Evolutionary conservation across 257 asterid species (phyloP).

Genomic region (Prunella vulgaris): DNA sequence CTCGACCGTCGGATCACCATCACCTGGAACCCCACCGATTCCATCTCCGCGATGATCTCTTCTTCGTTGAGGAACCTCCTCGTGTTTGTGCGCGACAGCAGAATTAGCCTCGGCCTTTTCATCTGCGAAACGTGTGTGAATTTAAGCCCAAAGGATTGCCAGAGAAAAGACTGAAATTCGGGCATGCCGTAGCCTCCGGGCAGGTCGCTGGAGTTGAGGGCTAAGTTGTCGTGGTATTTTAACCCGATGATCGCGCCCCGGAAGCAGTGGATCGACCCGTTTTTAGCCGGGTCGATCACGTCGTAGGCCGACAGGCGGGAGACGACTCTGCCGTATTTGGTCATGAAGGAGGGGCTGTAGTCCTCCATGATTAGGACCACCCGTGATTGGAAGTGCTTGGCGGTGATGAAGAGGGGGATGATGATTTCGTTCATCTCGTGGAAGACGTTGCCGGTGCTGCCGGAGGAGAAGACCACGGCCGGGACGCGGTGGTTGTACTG

Average conservation of each 20-base stretch:
- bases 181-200: constrained; percentile 46
- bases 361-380: constrained; percentile 58
- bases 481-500: constrained; percentile 43
- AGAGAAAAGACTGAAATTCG: constrained; percentile 28
- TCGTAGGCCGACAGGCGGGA: constrained; percentile 42
- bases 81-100: constrained; percentile 60
- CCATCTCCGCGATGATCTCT: constrained; percentile 36
- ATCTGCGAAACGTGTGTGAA: constrained; percentile 31
- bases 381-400: constrained; percentile 56
- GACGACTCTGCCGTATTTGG: constrained; percentile 51
- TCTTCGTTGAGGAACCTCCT: constrained; percentile 60
- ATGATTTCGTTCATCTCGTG: constrained; percentile 88
- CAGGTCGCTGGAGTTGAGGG: constrained; percentile 31
- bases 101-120: constrained; percentile 46
- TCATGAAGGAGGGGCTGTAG: constrained; percentile 57
- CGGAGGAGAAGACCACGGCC: constrained; percentile 80
- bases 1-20: constrained; percentile 46
- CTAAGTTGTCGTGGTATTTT: constrained; percentile 67
- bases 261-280: constrained; percentile 67
- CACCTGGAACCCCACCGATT: constrained; percentile 54
- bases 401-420: constrained; percentile 65
- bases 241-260: constrained; percentile 71
- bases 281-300: constrained; percentile 43
- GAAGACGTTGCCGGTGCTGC: constrained; percentile 78
- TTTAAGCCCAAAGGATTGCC: constrained; percentile 26